A percentile compares a stretch with the other conserved stretches of the same genome.
phyloP scores from a whole-genome alignment of 176 grass and related monocot genomes.

The Phyllostachys edulis region DNA sequence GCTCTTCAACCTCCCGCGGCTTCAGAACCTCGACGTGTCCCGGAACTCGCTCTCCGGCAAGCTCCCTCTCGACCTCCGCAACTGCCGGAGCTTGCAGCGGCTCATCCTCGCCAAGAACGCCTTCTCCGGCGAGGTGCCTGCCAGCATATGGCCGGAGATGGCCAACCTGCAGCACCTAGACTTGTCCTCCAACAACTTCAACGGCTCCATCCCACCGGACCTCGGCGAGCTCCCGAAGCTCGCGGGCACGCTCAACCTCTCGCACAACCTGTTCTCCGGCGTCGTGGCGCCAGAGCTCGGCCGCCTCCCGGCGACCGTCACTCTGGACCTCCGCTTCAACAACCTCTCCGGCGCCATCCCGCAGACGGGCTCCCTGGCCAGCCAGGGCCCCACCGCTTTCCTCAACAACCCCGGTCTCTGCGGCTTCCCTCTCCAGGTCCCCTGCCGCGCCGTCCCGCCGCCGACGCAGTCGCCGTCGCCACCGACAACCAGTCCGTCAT shows the following conservation, averaged over 20 bases:
- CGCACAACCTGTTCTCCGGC: conserved; percentile 67
- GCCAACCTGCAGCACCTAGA: conserved; percentile 61
- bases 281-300: conserved; percentile 68
- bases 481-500: background rate
- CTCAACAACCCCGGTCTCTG: conserved; percentile 81
- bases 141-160: conserved; percentile 77
- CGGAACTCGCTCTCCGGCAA: conserved; percentile 56
- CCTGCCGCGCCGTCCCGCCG: conserved; percentile 66
- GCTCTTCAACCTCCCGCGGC: conserved; percentile 62
- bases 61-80: conserved; percentile 55
- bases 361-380: conserved; percentile 66
- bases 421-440: conserved; percentile 87
- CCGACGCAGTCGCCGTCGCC: conserved; percentile 29
- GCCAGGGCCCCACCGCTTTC: conserved; percentile 81
- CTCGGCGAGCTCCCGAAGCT: conserved; percentile 65
- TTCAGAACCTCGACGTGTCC: conserved; percentile 87
- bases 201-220: conserved; percentile 67
- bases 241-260: conserved; percentile 70
- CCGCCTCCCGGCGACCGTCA: conserved; percentile 64
- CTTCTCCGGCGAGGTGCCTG: conserved; percentile 57
- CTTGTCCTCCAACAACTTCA: conserved; percentile 77
- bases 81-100: conserved; percentile 65
- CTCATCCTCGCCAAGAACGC: conserved; percentile 54
- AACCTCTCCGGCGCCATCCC: conserved; percentile 94
- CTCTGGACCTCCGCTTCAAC: conserved; percentile 90